Evolutionary conservation across 164 flowering plant genomes (phyloP), one percentile per base, ranked within the genome.

Genomic region (Nymphaea thermarum): DNA sequence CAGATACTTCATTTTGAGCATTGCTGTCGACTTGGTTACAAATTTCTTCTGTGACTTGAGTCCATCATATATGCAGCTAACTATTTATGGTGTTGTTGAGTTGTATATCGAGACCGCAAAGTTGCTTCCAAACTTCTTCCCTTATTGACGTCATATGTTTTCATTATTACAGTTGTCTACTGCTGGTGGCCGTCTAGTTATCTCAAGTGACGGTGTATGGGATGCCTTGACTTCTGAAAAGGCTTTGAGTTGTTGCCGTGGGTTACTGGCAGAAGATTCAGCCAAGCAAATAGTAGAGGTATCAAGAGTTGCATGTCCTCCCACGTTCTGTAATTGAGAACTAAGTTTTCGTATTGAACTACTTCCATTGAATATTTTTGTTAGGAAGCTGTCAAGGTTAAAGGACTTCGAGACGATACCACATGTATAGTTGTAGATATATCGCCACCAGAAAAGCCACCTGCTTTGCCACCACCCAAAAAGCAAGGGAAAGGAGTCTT

Each of bases 171-270:
- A 95, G 99, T 73, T 95, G 70, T 86, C 99, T 69, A 72, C 84
- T 17, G 87, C 87, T 67, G 98, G 99, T 64, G 98, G 99, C 62
- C 82, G 99, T 76, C 83, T 95, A 60, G 80, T 92, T 42, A 81
- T 95, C 69, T 82, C 96, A 59, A 95, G 99, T 75, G 99, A 95
- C 78, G 99, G 99, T 75, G 99, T 95, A 63, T 95, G 99, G 99
- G 98, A 95, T 83, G 90, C 91, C 69, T 70, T 95, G 71, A 72
- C 89, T 65, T 82, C 88, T 3, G 97, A 95, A 81, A 60, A 60
- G 62, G 91, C 90, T 60, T 44, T 87, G 73, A 94, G 81, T 62
- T 89, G 97, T 75, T 85, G 93, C 74, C 87, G 91, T 64, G 96
- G 94, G 44, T 79, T 92, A 88, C 77, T 88, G 55, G 69, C 89